These are phyloP conservation scores for Candida quercuum DNA, from an alignment of 805 yeast genomes.

Conservation along the genomic window DNA sequence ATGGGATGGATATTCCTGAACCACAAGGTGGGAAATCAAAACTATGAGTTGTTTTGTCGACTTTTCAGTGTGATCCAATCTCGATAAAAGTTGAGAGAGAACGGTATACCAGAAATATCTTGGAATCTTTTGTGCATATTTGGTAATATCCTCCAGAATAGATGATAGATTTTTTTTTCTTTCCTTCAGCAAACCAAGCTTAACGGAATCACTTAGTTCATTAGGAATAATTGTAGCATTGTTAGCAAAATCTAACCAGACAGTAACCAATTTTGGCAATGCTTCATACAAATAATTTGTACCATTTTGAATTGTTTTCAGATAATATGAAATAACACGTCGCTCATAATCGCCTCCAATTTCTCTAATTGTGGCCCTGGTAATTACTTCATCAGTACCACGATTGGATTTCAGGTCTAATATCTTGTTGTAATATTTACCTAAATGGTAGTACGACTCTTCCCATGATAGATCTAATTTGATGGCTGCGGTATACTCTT, in stretches of 20 bases:
- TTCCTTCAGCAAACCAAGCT: constrained; percentile 11
- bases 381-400: constrained; percentile 13
- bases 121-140: constrained; percentile 42
- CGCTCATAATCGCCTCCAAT: constrained; percentile 48
- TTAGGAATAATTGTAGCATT: constrained; percentile 19
- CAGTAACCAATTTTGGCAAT: constrained; percentile 81
- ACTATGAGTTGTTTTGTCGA: constrained; percentile 51
- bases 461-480: constrained; percentile 58
- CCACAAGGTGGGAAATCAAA: constrained; percentile 51
- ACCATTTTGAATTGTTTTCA: constrained; percentile 56
- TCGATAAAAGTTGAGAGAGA: constrained; percentile 77
- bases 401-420: constrained; percentile 52
- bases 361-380: constrained; percentile 19
- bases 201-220: constrained; percentile 12
- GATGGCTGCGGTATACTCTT: constrained; percentile 59
- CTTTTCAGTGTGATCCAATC: constrained; percentile 60
- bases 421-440: constrained; percentile 71
- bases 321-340: constrained; percentile 49
- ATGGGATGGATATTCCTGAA: constrained; percentile 68
- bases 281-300: constrained; percentile 71
- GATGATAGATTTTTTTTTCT: constrained; percentile 35
- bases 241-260: constrained; percentile 78
- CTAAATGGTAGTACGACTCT: constrained; percentile 74
- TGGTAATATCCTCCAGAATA: constrained; percentile 44
- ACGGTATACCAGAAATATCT: constrained; percentile 73